Conservation (phyloP, 768 basidiomycete species). For the Mycena latifolia region DNA sequence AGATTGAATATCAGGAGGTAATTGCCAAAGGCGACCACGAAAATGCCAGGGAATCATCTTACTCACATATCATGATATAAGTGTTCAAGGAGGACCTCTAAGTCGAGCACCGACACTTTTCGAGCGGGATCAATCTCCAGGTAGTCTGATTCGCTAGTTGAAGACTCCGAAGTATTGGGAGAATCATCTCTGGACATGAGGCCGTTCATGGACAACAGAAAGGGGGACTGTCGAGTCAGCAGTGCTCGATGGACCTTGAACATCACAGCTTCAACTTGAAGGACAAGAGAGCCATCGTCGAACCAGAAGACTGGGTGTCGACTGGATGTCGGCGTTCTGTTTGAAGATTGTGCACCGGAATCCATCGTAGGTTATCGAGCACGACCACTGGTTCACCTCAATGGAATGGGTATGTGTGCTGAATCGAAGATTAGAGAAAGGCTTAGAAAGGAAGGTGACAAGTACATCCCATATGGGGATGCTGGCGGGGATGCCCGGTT, state of each 20-base stretch:
- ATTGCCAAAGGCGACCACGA: not conserved
- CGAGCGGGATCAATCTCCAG: conserved; percentile 52
- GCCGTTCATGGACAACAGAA: conserved; percentile 15
- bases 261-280: conserved; percentile 56
- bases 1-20: conserved; percentile 15
- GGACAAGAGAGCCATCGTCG: conserved; percentile 70
- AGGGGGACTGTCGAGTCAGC: conserved; percentile 63
- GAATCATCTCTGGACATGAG: not conserved
- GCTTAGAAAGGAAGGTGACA: conserved; percentile 4
- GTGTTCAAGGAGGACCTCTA: conserved; percentile 70
- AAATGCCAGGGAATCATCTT: not conserved
- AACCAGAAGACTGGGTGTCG: conserved; percentile 73
- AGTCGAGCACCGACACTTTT: conserved; percentile 57
- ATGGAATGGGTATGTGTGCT: too few species aligned
- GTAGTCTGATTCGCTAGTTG: conserved; percentile 18
- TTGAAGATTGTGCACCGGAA: not conserved
- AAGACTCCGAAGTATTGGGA: not conserved
- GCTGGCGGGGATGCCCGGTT: too few species aligned
- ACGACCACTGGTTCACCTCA: not conserved
- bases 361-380: conserved; percentile 12
- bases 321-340: not conserved
- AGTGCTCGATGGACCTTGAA: conserved; percentile 72
- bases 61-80: conserved; percentile 79
- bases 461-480: not conserved
- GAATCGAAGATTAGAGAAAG: not conserved